Evolutionary conservation across 192 early-diverging fungal species (phyloP), one percentile per base, ranked within the genome.

Genomic region (Geranomyces variabilis): DNA sequence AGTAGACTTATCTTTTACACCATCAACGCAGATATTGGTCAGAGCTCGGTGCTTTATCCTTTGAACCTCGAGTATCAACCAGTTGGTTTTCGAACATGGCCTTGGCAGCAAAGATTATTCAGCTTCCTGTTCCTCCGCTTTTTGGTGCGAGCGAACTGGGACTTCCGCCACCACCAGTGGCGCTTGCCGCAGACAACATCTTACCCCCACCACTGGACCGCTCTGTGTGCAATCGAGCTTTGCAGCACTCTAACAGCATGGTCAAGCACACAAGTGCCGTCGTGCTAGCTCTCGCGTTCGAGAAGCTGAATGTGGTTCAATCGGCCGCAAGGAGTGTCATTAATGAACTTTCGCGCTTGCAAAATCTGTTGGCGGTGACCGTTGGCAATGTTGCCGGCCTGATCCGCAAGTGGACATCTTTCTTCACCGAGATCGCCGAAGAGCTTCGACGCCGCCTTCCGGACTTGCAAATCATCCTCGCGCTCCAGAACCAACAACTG

Each of bases 41-140:
- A 15, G 44, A 71, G 68, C 73, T 79, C 21, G 73, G 76, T 7
- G 75, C 74, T 17, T 65, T 91, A 31, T 88, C 89, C 22, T 86
- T 91, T 73, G 93, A 95, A 22, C 92, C 92, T 19, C 84, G 90
- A 26, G 75, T 87, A 13, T 90, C 88, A 3, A 75, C 79, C 1
- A 84, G 87, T 57, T 95, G 90, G 88, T 62, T 93, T n/a, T 84
- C 85, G 4, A 95, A 92, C 67, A 89, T 93, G 80, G 87, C 92
- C 1, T 65, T 93, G 1, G 79, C 87, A 3, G 87, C 88, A 53
- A 92, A 89, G 30, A 80, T 92, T 47, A 88, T 93, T 17, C 63
- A 80, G 26, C 75, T 93, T 4, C 83, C 90, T 6, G 78, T 90
- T 4, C 93, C 93, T 8, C 28, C 43, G 43, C 12, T 30, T 31